These are phyloP conservation scores for Mortierella sp. DNA, from an alignment of 371 early-diverging fungal species.

Conservation along the genomic window DNA sequence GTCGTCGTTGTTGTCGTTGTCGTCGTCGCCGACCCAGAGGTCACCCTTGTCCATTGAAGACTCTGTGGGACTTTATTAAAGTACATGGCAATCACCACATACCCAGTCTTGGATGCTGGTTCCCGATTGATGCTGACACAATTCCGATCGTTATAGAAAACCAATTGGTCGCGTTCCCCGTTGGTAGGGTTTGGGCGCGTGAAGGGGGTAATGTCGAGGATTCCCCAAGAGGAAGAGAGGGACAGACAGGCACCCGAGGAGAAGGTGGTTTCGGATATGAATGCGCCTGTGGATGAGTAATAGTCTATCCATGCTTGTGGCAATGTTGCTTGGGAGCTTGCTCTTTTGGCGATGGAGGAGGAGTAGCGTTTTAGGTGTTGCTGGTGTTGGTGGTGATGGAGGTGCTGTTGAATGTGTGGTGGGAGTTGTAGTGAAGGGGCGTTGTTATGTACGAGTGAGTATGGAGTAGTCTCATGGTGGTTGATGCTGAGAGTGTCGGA, in stretches of 20 bases:
- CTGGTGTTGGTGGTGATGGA: background rate
- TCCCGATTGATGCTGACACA: constrained; percentile 21
- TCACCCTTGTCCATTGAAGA: constrained; percentile 16
- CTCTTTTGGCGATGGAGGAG: background rate
- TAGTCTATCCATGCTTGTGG: constrained; percentile 33
- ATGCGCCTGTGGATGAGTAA: background rate
- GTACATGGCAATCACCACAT: constrained; percentile 11
- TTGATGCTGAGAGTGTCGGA: background rate
- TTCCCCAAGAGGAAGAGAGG: constrained; percentile 23
- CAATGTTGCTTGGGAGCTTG: background rate
- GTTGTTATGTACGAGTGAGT: background rate
- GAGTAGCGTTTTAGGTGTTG: background rate
- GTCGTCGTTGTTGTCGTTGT: background rate
- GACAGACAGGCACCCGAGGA: constrained; percentile 14
- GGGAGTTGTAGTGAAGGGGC: background rate
- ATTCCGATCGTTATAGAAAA: constrained; percentile 19
- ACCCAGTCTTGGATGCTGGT: constrained; percentile 17
- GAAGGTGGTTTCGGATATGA: constrained; percentile 4
- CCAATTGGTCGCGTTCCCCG: background rate
- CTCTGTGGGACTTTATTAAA: constrained; percentile 17
- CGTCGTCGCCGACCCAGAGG: background rate
- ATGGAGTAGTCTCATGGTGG: background rate
- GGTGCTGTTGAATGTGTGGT: background rate
- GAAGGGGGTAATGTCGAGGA: constrained; percentile 23
- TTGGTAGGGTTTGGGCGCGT: background rate